Evolutionary conservation across 73 alveolate genomes (phyloP).

Genomic region (Stentor coeruleus): DNA sequence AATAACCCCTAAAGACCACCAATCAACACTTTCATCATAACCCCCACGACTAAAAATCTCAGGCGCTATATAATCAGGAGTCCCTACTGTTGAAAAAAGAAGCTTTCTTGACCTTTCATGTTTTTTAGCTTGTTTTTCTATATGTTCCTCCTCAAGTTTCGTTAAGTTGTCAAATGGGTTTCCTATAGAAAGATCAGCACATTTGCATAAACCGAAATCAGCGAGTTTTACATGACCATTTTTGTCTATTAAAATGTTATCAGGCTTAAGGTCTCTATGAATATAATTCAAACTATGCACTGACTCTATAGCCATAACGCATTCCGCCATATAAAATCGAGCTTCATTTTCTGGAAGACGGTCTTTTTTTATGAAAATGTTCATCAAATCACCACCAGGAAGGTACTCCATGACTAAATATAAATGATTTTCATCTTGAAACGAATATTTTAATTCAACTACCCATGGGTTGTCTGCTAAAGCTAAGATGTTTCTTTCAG

Average conservation of each 20-base stretch:
- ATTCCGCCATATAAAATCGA: conserved; percentile 72
- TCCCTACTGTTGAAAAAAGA: too few relatives aligned
- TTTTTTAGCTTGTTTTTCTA: too few relatives aligned
- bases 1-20: conserved; percentile 63
- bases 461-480: conserved; percentile 50
- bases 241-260: conserved; percentile 66
- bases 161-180: neutral
- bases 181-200: conserved; percentile 28
- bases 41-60: neutral
- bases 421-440: conserved; percentile 46
- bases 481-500: conserved; percentile 79
- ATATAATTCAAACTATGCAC: conserved; percentile 79
- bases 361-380: conserved; percentile 78
- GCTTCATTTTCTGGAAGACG: conserved; percentile 80
- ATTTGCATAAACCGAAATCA: conserved; percentile 54
- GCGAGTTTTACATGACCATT: conserved; percentile 75
- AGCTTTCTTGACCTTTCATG: too few relatives aligned
- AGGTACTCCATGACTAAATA: conserved; percentile 56
- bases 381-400: conserved; percentile 67
- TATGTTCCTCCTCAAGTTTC: too few relatives aligned
- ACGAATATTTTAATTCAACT: conserved; percentile 47
- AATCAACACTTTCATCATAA: conserved; percentile 33
- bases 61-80: neutral
- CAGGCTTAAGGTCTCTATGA: conserved; percentile 85
- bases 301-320: conserved; percentile 79